Conservation (phyloP, 2,329 filamentous ascomycete species). For the Knoxdaviesia proteae region DNA sequence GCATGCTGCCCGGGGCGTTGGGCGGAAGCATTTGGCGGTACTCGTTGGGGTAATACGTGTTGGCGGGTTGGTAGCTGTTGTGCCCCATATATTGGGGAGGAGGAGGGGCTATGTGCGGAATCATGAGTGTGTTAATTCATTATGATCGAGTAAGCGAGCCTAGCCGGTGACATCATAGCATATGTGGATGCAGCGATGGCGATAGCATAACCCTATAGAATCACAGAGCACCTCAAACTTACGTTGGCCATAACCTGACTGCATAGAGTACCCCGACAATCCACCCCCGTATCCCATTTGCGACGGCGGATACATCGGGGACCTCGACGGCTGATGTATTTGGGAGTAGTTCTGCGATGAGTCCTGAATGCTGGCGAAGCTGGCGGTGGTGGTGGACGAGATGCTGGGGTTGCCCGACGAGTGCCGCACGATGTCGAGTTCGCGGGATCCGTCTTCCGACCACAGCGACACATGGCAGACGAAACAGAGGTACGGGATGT, state of each 20-base stretch:
- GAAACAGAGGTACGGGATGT: slow-evolving; percentile 30
- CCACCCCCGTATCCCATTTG: slow-evolving; percentile 13
- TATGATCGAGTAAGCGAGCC: too few species aligned
- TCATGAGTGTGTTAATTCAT: too few species aligned
- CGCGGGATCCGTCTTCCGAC: slow-evolving; percentile 41
- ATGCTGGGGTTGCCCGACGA: slow-evolving; percentile 54
- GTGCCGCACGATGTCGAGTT: slow-evolving; percentile 45
- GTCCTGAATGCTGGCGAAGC: slow-evolving; percentile 9
- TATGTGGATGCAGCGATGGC: too few species aligned
- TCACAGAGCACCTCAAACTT: neutral
- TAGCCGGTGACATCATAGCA: too few species aligned
- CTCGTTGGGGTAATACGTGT: slow-evolving; percentile 9
- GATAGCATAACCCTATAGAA: too few species aligned
- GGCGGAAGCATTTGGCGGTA: slow-evolving; percentile 4
- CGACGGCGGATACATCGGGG: slow-evolving; percentile 15
- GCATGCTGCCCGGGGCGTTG: neutral
- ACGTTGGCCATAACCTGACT: slow-evolving; percentile 14
- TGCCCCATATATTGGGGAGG: slow-evolving; percentile 7
- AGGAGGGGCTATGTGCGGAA: too few species aligned
- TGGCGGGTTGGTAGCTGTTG: slow-evolving; percentile 11
- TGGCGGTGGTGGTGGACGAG: slow-evolving; percentile 48
- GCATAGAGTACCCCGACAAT: slow-evolving; percentile 3
- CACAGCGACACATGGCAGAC: slow-evolving; percentile 48
- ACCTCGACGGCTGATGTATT: slow-evolving; percentile 13
- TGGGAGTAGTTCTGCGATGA: slow-evolving; percentile 13